These are phyloP conservation scores for Ganoderma resinaceum DNA, from an alignment of 1,284 basidiomycete genomes.

Conservation along the genomic window DNA sequence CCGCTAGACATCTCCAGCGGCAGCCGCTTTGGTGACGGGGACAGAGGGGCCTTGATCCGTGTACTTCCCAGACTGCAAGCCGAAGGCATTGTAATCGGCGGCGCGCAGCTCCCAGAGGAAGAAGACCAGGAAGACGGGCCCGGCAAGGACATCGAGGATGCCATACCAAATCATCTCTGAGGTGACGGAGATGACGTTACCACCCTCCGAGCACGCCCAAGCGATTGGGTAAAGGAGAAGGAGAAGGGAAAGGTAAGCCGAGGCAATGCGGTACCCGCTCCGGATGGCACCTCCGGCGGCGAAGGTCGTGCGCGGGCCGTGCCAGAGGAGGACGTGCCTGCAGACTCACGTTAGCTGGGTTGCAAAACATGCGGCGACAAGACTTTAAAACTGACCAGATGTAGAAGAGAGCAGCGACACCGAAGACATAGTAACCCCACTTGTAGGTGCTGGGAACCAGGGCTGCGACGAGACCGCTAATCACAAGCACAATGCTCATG, in stretches of 20 bases:
- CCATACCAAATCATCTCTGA: slow-evolving; percentile 65
- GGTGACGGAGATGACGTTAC: slow-evolving; percentile 52
- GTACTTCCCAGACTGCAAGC: slow-evolving; percentile 38
- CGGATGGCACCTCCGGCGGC: slow-evolving; percentile 46
- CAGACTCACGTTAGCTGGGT: neutral
- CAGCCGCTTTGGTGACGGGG: slow-evolving; percentile 14
- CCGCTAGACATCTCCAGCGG: slow-evolving; percentile 24
- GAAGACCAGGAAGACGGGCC: slow-evolving; percentile 53
- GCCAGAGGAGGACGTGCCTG: slow-evolving; percentile 43
- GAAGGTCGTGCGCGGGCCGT: slow-evolving; percentile 43
- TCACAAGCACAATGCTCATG: slow-evolving; percentile 58
- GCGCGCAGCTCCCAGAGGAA: slow-evolving; percentile 41
- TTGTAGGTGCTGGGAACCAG: slow-evolving; percentile 60
- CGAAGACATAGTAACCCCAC: slow-evolving; percentile 58
- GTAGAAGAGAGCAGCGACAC: slow-evolving; percentile 52
- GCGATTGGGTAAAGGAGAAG: slow-evolving; percentile 59
- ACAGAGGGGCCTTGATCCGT: slow-evolving; percentile 25
- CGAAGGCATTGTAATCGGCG: slow-evolving; percentile 39
- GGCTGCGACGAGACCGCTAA: slow-evolving; percentile 60
- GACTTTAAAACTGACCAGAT: slow-evolving; percentile 48
- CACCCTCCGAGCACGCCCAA: slow-evolving; percentile 57
- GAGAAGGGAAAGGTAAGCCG: slow-evolving; percentile 54
- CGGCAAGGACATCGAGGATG: slow-evolving; percentile 63
- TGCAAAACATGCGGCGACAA: neutral
- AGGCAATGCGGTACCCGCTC: slow-evolving; percentile 48